A percentile compares a stretch with the other conserved stretches of the same genome.
Conservation (phyloP, 331 rosid species). For the Phaseolus coccineus region DNA sequence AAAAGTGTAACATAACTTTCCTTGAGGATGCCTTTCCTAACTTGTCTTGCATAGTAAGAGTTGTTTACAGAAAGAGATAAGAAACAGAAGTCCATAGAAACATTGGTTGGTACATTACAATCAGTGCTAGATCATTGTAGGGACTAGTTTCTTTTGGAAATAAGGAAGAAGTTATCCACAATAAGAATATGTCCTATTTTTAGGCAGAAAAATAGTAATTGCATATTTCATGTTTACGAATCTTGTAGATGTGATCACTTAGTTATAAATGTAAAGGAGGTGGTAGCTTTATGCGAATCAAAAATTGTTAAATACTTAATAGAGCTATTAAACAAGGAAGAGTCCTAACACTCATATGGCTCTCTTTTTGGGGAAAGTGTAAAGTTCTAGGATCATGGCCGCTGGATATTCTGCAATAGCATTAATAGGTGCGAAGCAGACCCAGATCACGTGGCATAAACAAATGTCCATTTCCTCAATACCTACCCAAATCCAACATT, state of each 20-base stretch:
- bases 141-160: slow-evolving; percentile 44
- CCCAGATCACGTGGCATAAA: slow-evolving; percentile 36
- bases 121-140: slow-evolving; percentile 43
- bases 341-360: slow-evolving; percentile 28
- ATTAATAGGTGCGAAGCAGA: slow-evolving; percentile 36
- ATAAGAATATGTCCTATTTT: slow-evolving; percentile 19
- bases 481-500: slow-evolving; percentile 40
- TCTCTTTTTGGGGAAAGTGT: not conserved
- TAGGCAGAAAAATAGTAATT: not conserved
- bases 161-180: slow-evolving; percentile 39
- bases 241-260: slow-evolving; percentile 24
- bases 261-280: slow-evolving; percentile 16
- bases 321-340: slow-evolving; percentile 32
- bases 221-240: not conserved
- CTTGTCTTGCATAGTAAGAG: slow-evolving; percentile 37
- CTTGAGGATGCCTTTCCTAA: slow-evolving; percentile 34
- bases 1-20: slow-evolving; percentile 40
- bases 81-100: not conserved
- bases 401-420: slow-evolving; percentile 32
- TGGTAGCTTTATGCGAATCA: slow-evolving; percentile 15
- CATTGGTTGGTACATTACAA: slow-evolving; percentile 57
- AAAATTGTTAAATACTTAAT: slow-evolving; percentile 10
- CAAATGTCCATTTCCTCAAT: slow-evolving; percentile 21
- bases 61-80: slow-evolving; percentile 21
- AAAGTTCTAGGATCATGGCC: slow-evolving; percentile 24